Conservation (phyloP, 371 early-diverging fungal species). For the Rhizopus arrhizus region DNA sequence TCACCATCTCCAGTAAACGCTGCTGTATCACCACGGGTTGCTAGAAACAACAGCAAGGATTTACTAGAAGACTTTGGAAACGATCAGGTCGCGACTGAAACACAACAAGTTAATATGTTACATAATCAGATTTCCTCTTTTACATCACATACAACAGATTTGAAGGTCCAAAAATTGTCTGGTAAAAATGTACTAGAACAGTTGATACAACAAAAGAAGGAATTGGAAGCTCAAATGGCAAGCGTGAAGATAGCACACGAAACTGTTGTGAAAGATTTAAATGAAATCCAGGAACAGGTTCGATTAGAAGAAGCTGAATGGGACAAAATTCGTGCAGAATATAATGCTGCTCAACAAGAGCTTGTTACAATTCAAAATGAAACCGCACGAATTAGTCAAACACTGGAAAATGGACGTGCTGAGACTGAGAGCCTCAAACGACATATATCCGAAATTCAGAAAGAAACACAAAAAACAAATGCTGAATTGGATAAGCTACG, state of each 20-base stretch:
- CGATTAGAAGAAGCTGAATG: slow-evolving; percentile 40
- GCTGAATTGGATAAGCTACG: slow-evolving; percentile 35
- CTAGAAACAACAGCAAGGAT: slow-evolving; percentile 16
- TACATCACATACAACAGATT: slow-evolving; percentile 20
- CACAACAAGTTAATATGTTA: slow-evolving; percentile 44
- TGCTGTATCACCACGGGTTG: slow-evolving; percentile 1
- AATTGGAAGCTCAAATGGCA: slow-evolving; percentile 35
- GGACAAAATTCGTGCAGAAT: slow-evolving; percentile 33
- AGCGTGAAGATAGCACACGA: slow-evolving; percentile 40
- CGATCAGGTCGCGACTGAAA: slow-evolving; percentile 42
- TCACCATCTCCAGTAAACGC: background rate
- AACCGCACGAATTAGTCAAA: slow-evolving; percentile 34
- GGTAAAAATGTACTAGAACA: slow-evolving; percentile 38
- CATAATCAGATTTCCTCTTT: slow-evolving; percentile 43
- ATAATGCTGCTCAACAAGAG: slow-evolving; percentile 40
- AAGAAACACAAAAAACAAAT: slow-evolving; percentile 35
- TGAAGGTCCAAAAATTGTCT: slow-evolving; percentile 28
- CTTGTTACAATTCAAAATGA: slow-evolving; percentile 30
- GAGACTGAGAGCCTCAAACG: slow-evolving; percentile 42
- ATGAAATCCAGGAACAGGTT: slow-evolving; percentile 39
- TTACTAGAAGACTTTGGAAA: slow-evolving; percentile 50
- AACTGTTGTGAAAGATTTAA: slow-evolving; percentile 30
- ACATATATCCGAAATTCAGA: slow-evolving; percentile 41
- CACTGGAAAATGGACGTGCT: slow-evolving; percentile 38
- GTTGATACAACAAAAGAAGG: slow-evolving; percentile 35